Conservation (phyloP, 73 alveolate genomes). For the Stentor coeruleus region DNA sequence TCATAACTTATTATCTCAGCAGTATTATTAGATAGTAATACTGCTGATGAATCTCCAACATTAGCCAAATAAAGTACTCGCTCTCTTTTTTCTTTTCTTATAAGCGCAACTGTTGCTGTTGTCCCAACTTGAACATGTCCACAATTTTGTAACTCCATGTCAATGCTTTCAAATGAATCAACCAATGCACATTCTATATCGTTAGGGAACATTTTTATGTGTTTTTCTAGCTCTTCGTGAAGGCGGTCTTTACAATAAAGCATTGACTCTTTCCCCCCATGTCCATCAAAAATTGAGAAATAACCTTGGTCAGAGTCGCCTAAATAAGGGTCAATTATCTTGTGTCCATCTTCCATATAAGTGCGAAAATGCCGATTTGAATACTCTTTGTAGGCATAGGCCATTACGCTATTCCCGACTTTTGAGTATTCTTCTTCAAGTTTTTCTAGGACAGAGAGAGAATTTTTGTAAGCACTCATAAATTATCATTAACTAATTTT, state of each 20-base stretch:
- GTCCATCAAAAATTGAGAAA: slow-evolving; percentile 77
- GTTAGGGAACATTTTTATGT: too few relatives aligned
- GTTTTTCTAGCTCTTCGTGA: slow-evolving; percentile 35
- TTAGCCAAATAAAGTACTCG: background rate
- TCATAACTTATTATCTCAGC: background rate
- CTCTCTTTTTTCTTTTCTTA: background rate
- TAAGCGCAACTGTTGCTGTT: background rate
- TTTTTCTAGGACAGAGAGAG: too few relatives aligned
- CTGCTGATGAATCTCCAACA: slow-evolving; percentile 2
- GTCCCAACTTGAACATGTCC: too few relatives aligned
- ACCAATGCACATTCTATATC: too few relatives aligned
- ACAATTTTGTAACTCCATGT: background rate
- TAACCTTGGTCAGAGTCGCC: slow-evolving; percentile 35
- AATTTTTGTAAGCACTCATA: too few relatives aligned
- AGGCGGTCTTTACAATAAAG: slow-evolving; percentile 44
- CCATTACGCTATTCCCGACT: too few relatives aligned
- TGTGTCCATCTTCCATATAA: slow-evolving; percentile 58
- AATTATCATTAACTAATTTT: too few relatives aligned
- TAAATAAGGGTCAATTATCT: slow-evolving; percentile 25
- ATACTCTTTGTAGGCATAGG: too few relatives aligned
- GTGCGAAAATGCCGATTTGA: slow-evolving; percentile 35
- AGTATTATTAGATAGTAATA: background rate
- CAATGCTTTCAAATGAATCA: too few relatives aligned
- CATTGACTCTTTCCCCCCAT: slow-evolving; percentile 64
- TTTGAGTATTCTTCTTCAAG: too few relatives aligned